Conservation (phyloP, 306 rosid genomes). For the Vigna unguiculata region DNA sequence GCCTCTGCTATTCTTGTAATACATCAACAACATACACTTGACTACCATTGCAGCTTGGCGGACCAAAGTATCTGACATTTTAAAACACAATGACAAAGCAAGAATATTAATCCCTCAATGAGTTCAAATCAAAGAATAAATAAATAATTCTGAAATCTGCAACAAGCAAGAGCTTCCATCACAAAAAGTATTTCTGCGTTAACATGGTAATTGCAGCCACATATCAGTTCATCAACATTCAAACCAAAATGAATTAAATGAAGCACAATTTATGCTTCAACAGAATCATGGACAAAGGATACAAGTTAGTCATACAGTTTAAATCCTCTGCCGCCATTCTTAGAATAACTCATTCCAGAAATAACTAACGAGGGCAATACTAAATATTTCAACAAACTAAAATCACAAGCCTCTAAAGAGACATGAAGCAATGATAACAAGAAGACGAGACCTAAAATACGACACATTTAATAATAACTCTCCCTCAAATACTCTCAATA, state of each 20-base stretch:
- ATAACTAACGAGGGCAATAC: not conserved
- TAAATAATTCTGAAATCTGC: conserved; percentile 21
- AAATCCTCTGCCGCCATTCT: not conserved
- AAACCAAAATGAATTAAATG: conserved; percentile 2
- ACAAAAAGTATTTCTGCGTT: not conserved
- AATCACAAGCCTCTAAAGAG: not conserved
- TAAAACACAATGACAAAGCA: conserved; percentile 41
- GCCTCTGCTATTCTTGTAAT: conserved; percentile 91
- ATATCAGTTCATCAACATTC: not conserved
- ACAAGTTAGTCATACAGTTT: not conserved
- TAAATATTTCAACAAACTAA: not conserved
- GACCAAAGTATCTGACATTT: conserved; percentile 84
- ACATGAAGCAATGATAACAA: not conserved
- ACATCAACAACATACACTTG: conserved; percentile 83
- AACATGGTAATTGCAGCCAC: not conserved
- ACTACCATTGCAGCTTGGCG: conserved; percentile 91
- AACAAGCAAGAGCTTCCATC: conserved; percentile 12
- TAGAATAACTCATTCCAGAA: not conserved
- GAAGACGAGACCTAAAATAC: not conserved
- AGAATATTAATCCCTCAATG: conserved; percentile 1
- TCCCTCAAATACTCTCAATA: conserved; percentile 25
- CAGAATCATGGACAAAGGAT: conserved; percentile 15
- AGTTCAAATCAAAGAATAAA: conserved; percentile 23
- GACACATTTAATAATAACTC: not conserved
- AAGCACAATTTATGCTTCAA: conserved; percentile 12